Base-by-base conservation (phyloP, 495 filamentous ascomycete species). In the Aspergillus homomorphus region DNA sequence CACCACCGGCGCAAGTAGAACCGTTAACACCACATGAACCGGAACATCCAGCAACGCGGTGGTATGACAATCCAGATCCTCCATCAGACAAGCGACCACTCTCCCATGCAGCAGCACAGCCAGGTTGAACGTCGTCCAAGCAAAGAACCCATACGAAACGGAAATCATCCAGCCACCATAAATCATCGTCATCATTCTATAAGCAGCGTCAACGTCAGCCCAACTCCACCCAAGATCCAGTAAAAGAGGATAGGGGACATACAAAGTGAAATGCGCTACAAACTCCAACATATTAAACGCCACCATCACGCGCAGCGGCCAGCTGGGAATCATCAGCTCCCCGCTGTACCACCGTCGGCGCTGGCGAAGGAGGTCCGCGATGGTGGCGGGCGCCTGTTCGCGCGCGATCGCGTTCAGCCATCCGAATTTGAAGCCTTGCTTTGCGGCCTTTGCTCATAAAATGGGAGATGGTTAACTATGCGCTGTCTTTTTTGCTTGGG, bases 311-410 rank as follows among this genome's bases (percentile, higher is more conserved):
- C 33, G 33, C 33, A 38, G 33, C 33, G 33, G 4, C 33, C 33
- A 38, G 33, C 33, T 38, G 33, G 33, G 33, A 12, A 38, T 38
- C 33, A 38, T 38, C 33, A 38, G 33, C 33, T 38, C 33, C 2
- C 51, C 57, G n/a, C 51, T 60, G 20, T 23, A 60, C 51, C 57
- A 60, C 8, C 51, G 51, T 12, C 57, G 51, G 26, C 57, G 51
- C 33, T 60, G 57, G 20, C 46, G 46, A 18, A 43, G 49, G 10
- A 60, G 26, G 30, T 60, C 51, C 9, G 2, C 22, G 0, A 60
- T 16, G 16, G 49, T 49, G 41, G 22, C 14, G 0, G 57, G 57
- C 2, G 51, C 43, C 41, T 60, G 57, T 30, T 60, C 57, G 51
- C 57, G 57, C 12, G 50, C 53, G 2, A 60, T 41, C 5, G 51